Evolutionary conservation across 495 filamentous ascomycete species (phyloP).

Genomic region (Podospora anserina): DNA sequence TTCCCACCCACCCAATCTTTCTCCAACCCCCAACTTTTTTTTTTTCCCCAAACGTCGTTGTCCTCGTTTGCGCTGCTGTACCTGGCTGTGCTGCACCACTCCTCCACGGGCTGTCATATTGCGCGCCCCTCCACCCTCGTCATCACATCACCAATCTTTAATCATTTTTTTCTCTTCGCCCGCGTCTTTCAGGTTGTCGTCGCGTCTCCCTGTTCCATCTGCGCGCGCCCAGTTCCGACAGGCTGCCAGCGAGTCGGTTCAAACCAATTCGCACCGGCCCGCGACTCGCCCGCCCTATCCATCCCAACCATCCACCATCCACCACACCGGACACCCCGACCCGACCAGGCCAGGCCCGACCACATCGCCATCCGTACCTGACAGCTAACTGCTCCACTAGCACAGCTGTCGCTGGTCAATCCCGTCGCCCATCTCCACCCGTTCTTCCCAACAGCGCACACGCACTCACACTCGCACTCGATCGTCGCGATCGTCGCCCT

Average conservation of each 20-base stretch:
- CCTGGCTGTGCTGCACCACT: constrained; percentile 27
- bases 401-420: constrained; percentile 16
- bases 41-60: constrained; percentile 23
- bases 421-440: constrained; percentile 21
- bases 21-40: constrained; percentile 37
- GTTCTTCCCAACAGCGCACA: constrained; percentile 20
- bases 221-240: background rate
- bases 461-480: constrained; percentile 22
- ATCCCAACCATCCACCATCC: background rate
- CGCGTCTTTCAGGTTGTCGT: constrained; percentile 6
- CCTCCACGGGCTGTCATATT: constrained; percentile 26
- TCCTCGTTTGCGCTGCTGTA: constrained; percentile 25
- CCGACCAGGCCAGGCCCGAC: background rate
- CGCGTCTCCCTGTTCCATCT: constrained; percentile 16
- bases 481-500: constrained; percentile 45
- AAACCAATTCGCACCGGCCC: constrained; percentile 11
- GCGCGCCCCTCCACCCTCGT: constrained; percentile 36
- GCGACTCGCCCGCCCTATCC: constrained; percentile 12
- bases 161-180: constrained; percentile 17
- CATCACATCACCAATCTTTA: constrained; percentile 38
- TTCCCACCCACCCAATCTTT: constrained; percentile 30
- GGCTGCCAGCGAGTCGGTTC: background rate
- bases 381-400: constrained; percentile 21
- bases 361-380: constrained; percentile 15
- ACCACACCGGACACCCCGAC: background rate